Evolutionary conservation across 208 protist genomes (phyloP), one percentile per base, ranked within the genome.

Genomic region (Leishmania lainsoni): DNA sequence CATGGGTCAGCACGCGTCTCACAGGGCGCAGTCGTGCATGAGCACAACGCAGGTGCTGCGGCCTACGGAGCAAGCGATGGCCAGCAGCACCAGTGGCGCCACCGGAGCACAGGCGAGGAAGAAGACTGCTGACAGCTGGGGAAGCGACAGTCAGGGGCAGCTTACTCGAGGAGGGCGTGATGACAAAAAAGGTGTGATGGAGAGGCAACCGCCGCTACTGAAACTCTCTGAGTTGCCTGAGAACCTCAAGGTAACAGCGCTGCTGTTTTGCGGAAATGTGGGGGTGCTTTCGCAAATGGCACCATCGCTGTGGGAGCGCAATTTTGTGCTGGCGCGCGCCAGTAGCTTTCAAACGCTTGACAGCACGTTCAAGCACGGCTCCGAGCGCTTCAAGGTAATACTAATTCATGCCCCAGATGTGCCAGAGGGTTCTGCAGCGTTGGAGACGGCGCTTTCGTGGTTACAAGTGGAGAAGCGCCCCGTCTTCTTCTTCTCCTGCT

Each of bases 301-400:
- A 45, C 48, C 56, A 32, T 76, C 80, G 26, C 80, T 96, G 45
- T 96, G 93, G 93, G 83, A 76, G 14, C 80, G 81, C 52, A 92
- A 92, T 68, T 93, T 93, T 77, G 81, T 92, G 74, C 65, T 96
- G 42, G 59, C 93, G 26, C 80, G 87, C 69, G 81, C 77, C 12
- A 69, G 12, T 6, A 75, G 79, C 51, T 65, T 96, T 56, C 61
- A 73, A 3, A 71, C 83, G 16, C 78, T 96, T 5, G 86, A 94
- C 75, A 78, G 29, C 32, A 84, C 85, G 32, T 93, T 89, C 80
- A 80, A 81, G 65, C 84, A 80, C 65, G 87, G 88, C 12, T 90
- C 88, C 9, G 88, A 92, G 58, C 81, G 87, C 16, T 92, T 87
- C 78, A 94, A 93, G 78, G 86, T 94, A 22, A 88, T 96, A 66